These are phyloP conservation scores for Ophiostoma piceae DNA, from an alignment of 2,329 filamentous ascomycete species.

Conservation along the genomic window DNA sequence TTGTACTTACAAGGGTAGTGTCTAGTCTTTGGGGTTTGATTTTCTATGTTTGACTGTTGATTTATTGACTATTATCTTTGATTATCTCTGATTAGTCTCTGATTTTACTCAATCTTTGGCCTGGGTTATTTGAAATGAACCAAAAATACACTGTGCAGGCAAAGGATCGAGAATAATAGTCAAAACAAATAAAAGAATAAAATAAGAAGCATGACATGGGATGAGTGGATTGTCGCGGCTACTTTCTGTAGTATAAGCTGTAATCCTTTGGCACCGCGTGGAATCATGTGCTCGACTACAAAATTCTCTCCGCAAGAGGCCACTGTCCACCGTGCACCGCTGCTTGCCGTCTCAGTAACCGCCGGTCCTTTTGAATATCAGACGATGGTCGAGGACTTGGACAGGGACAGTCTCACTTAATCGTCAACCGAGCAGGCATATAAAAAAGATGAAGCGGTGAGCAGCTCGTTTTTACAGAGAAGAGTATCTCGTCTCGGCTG, in stretches of 20 bases:
- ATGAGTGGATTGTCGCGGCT: not conserved
- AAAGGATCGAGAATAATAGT: not conserved
- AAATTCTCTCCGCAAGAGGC: not conserved
- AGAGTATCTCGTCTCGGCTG: not conserved
- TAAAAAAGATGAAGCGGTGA: not conserved
- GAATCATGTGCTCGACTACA: not conserved
- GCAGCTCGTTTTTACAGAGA: not conserved
- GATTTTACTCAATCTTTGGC: not conserved
- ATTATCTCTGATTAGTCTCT: not conserved
- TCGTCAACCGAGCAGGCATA: not conserved
- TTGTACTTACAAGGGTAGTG: not conserved
- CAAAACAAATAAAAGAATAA: not conserved
- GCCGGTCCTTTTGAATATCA: conserved; percentile 6
- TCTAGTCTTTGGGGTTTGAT: not conserved
- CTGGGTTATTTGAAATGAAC: not conserved
- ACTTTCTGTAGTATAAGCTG: not conserved
- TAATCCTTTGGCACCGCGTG: not conserved
- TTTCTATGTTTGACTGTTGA: not conserved
- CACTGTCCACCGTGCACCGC: not conserved
- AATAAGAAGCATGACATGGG: not conserved
- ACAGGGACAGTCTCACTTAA: not conserved
- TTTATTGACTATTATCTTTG: not conserved
- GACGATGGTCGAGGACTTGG: not conserved
- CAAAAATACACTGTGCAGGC: no score
- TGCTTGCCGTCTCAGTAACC: not conserved